phyloP scores from a whole-genome alignment of 345 rosid species.

The Erodium maritimum region DNA sequence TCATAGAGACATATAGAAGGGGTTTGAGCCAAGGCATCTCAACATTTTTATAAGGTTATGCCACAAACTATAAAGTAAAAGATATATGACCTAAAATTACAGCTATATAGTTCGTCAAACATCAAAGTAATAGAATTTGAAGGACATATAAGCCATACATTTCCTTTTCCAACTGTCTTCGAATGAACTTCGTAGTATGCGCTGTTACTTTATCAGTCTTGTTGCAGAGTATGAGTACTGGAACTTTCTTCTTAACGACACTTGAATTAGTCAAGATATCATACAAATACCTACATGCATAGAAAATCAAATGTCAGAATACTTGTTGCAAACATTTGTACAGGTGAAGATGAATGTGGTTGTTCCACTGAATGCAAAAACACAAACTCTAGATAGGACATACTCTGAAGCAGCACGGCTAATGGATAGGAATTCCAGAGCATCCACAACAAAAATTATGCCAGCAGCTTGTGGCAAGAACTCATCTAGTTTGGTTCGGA shows the following conservation, averaged over 20 bases:
- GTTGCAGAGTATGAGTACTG: constrained; percentile 76
- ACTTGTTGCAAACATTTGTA: neutral
- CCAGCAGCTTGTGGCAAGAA: constrained; percentile 82
- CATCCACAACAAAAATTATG: constrained; percentile 75
- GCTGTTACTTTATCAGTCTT: constrained; percentile 93
- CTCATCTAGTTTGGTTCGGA: constrained; percentile 73
- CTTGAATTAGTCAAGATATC: constrained; percentile 74
- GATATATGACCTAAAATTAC: too few relatives aligned
- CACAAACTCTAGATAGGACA: neutral
- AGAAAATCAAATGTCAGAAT: neutral
- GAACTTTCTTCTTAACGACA: constrained; percentile 68
- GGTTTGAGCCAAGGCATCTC: neutral
- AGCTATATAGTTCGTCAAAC: neutral
- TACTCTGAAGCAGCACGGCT: constrained; percentile 77
- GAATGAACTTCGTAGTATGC: constrained; percentile 79
- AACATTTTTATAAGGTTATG: neutral
- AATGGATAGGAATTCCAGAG: constrained; percentile 76
- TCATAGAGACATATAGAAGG: neutral
- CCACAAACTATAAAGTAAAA: neutral
- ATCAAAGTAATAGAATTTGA: neutral
- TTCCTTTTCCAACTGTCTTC: constrained; percentile 90
- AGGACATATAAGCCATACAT: constrained; percentile 33
- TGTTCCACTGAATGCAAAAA: neutral
- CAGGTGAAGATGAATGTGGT: neutral
- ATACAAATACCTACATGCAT: constrained; percentile 55